Percentiles rank a stretch among this genome's conserved stretches.
Conservation (phyloP, 305 asterid genomes). For the Coffea humblotiana region DNA sequence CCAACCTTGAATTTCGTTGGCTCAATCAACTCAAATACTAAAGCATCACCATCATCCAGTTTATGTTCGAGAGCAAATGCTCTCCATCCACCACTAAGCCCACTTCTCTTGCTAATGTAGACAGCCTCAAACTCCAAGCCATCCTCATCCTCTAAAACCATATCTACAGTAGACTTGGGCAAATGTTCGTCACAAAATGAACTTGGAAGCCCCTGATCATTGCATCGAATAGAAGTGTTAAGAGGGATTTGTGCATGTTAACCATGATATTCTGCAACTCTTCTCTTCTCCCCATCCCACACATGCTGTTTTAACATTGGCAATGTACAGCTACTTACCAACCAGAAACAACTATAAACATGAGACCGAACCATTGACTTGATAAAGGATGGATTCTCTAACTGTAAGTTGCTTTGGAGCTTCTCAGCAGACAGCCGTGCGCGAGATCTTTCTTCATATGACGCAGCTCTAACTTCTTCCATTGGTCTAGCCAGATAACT, state of each 20-base stretch:
- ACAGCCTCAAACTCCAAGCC: constrained; percentile 59
- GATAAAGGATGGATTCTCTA: constrained; percentile 52
- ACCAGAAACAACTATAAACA: constrained; percentile 90
- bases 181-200: constrained; percentile 62
- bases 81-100: constrained; percentile 98
- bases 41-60: constrained; percentile 88
- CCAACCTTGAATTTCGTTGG: constrained; percentile 79
- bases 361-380: constrained; percentile 74
- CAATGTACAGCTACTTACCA: constrained; percentile 50
- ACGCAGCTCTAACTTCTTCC: constrained; percentile 66
- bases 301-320: background rate
- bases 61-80: constrained; percentile 86
- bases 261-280: background rate
- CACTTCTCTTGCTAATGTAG: constrained; percentile 64
- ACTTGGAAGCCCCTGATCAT: constrained; percentile 71
- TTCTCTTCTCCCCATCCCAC: background rate
- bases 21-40: constrained; percentile 68
- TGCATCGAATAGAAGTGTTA: background rate
- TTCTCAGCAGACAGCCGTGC: constrained; percentile 61
- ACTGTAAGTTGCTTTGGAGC: constrained; percentile 53
- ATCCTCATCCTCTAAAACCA: constrained; percentile 65
- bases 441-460: constrained; percentile 49
- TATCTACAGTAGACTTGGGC: constrained; percentile 53
- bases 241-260: background rate
- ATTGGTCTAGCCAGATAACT: constrained; percentile 83